phyloP scores from a whole-genome alignment of 257 asterid genomes.

The Forsythia viridissima region DNA sequence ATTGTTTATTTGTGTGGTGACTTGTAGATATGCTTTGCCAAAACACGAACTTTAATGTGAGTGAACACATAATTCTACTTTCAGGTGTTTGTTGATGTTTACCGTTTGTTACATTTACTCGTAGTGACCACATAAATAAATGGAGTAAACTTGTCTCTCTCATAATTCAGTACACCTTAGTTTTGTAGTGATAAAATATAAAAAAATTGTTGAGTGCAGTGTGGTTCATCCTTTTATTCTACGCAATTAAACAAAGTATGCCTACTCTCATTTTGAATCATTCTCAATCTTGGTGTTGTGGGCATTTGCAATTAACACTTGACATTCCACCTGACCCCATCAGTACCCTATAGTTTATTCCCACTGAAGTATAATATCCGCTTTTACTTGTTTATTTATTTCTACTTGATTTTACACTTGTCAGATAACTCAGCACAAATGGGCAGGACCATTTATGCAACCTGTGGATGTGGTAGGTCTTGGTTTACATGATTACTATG shows the following conservation, averaged over 20 bases:
- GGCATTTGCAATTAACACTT: neutral
- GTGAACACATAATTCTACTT: neutral
- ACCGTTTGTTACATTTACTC: neutral
- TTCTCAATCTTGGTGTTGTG: neutral
- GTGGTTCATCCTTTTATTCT: neutral
- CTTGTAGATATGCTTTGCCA: neutral
- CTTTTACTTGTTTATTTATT: neutral
- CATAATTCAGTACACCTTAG: neutral
- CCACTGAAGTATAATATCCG: neutral
- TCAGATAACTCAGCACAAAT: slow-evolving; percentile 79
- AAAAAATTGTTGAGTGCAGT: neutral
- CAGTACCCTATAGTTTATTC: neutral
- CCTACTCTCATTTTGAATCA: neutral
- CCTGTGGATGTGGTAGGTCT: slow-evolving; percentile 96
- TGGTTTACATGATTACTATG: slow-evolving; percentile 73
- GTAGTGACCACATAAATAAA: neutral
- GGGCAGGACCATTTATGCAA: slow-evolving; percentile 91
- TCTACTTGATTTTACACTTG: slow-evolving; percentile 21
- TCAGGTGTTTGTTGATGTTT: neutral
- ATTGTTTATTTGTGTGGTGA: neutral
- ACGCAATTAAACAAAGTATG: neutral
- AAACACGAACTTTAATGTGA: neutral
- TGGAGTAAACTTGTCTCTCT: neutral
- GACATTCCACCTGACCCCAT: neutral
- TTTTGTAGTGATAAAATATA: neutral